Percentiles rank a stretch among this genome's conserved stretches.
Evolutionary conservation across 1,284 basidiomycete genomes (phyloP).

Genomic region (Limonomyces culmigenus): DNA sequence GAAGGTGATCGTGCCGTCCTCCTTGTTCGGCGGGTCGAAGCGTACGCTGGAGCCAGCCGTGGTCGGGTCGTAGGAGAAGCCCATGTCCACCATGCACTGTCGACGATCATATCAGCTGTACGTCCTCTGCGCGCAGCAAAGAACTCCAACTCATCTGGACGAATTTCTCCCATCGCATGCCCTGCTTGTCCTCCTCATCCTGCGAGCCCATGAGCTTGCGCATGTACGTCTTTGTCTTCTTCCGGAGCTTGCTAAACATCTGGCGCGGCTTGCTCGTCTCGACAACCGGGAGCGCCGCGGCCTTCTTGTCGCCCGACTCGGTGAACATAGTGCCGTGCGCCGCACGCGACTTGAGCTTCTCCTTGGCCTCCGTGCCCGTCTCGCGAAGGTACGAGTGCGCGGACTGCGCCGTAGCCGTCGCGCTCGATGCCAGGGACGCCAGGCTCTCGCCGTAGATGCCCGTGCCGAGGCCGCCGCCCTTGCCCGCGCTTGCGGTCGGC

Average conservation of each 20-base stretch:
- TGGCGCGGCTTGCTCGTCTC: slow-evolving; percentile 17
- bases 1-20: slow-evolving; percentile 47
- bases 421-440: slow-evolving; percentile 11
- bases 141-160: slow-evolving; percentile 27
- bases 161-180: slow-evolving; percentile 63
- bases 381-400: slow-evolving; percentile 48
- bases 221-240: slow-evolving; percentile 41
- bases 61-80: slow-evolving; percentile 51
- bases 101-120: slow-evolving; percentile 1
- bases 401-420: slow-evolving; percentile 42
- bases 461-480: slow-evolving; percentile 8
- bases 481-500: slow-evolving; percentile 1
- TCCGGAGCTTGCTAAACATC: no score
- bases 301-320: slow-evolving; percentile 22
- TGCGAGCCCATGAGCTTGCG: slow-evolving; percentile 43
- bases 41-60: slow-evolving; percentile 70
- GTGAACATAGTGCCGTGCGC: slow-evolving; percentile 34
- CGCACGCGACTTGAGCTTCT: slow-evolving; percentile 52
- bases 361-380: slow-evolving; percentile 30
- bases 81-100: slow-evolving; percentile 63
- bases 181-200: slow-evolving; percentile 35
- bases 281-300: slow-evolving; percentile 18
- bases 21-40: slow-evolving; percentile 50
- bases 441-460: slow-evolving; percentile 8
- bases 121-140: background rate